These are phyloP conservation scores for Ensete glaucum DNA, from an alignment of 176 grass and related monocot genomes.

Conservation along the genomic window DNA sequence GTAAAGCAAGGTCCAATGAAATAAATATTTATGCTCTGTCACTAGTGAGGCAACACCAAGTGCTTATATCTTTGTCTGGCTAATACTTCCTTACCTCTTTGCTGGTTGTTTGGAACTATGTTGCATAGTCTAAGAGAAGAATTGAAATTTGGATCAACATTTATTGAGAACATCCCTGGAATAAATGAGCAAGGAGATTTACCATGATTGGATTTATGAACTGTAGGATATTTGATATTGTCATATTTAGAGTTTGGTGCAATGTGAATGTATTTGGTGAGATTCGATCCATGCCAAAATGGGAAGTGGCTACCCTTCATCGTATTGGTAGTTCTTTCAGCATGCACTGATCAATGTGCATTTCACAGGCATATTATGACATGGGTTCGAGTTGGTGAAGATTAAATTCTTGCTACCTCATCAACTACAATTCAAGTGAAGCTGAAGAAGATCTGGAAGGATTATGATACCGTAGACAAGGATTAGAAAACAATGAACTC, in stretches of 20 bases:
- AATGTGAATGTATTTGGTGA: too few species aligned
- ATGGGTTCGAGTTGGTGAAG: background rate
- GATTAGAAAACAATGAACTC: too few species aligned
- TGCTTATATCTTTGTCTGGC: background rate
- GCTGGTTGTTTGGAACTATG: background rate
- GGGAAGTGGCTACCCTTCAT: too few species aligned
- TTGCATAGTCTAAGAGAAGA: too few species aligned
- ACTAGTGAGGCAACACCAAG: background rate
- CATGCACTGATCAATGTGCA: too few species aligned
- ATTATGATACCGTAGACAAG: too few species aligned
- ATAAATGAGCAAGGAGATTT: background rate
- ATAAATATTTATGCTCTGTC: background rate
- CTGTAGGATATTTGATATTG: background rate
- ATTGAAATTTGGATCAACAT: too few species aligned
- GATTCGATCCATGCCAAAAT: too few species aligned
- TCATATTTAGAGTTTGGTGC: too few species aligned
- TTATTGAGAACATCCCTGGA: too few species aligned
- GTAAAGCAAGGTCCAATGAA: background rate
- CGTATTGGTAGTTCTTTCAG: too few species aligned
- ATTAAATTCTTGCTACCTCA: background rate
- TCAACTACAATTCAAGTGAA: background rate
- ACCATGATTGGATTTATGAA: background rate
- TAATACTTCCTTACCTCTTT: background rate
- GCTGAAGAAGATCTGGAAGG: background rate
- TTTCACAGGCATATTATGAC: too few species aligned